Evolutionary conservation across 805 yeast species (phyloP).

Genomic region (Spathaspora arborariae): DNA sequence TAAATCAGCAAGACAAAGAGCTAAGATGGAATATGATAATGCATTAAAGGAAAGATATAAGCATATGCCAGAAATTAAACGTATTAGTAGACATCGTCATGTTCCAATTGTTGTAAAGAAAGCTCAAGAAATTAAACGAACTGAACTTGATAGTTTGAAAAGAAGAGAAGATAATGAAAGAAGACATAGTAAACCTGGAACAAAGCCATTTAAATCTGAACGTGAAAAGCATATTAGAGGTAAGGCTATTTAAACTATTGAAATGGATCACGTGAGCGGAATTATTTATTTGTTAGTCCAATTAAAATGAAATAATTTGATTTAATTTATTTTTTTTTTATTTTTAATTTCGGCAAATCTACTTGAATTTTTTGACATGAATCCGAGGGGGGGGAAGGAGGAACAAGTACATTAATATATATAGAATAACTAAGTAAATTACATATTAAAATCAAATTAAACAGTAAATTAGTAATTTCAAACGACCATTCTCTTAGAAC

Average conservation of each 20-base stretch:
- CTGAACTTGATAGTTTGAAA: conserved; percentile 69
- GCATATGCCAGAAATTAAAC: conserved; percentile 92
- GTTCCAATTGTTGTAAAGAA: conserved; percentile 83
- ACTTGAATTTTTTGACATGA: not conserved
- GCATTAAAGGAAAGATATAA: conserved; percentile 89
- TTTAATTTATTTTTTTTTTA: not conserved
- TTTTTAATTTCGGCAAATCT: not conserved
- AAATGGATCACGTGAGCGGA: not conserved
- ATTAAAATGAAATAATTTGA: conserved; percentile 1
- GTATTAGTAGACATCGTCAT: conserved; percentile 90
- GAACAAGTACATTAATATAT: no score
- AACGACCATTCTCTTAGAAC: no score
- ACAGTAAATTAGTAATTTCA: no score
- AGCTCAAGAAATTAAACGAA: conserved; percentile 80
- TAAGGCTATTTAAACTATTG: conserved; percentile 48
- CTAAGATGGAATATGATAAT: conserved; percentile 84
- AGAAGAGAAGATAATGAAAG: conserved; percentile 81
- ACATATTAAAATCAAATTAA: no score
- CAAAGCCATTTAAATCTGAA: conserved; percentile 60
- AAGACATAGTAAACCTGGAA: conserved; percentile 65
- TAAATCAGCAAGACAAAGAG: conserved; percentile 73
- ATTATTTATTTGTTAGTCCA: not conserved
- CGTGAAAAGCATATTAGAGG: conserved; percentile 86
- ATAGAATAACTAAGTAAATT: no score
- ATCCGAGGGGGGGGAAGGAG: no score